phyloP scores from a whole-genome alignment of 345 rosid genomes.

The Isatis tinctoria region DNA sequence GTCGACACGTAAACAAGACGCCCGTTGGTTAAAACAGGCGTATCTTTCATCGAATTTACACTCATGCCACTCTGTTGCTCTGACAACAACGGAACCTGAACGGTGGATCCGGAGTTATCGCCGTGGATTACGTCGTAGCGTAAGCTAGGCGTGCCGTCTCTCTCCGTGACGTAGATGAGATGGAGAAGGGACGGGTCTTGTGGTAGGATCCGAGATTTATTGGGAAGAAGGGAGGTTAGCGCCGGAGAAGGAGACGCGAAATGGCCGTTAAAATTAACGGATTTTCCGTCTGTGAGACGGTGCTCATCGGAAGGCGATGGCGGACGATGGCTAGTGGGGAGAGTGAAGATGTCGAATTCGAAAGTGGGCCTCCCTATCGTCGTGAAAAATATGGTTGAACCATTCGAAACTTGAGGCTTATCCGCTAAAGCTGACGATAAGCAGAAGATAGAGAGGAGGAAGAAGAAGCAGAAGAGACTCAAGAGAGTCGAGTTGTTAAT shows the following conservation, averaged over 20 bases:
- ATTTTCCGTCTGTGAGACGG: slow-evolving; percentile 59
- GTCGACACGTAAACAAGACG: slow-evolving; percentile 71
- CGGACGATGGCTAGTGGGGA: slow-evolving; percentile 37
- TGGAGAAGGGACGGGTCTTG: slow-evolving; percentile 31
- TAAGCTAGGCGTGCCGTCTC: slow-evolving; percentile 51
- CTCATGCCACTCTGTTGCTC: slow-evolving; percentile 20
- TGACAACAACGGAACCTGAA: slow-evolving; percentile 46
- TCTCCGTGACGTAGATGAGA: slow-evolving; percentile 71
- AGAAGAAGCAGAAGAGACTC: slow-evolving; percentile 3
- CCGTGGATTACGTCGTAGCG: slow-evolving; percentile 47
- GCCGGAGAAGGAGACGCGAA: slow-evolving; percentile 52
- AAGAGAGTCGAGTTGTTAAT: slow-evolving; percentile 11
- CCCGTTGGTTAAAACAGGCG: slow-evolving; percentile 46
- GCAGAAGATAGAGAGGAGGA: slow-evolving; percentile 25
- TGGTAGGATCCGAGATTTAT: slow-evolving; percentile 16
- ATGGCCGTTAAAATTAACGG: slow-evolving; percentile 75
- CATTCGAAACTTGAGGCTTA: slow-evolving; percentile 10
- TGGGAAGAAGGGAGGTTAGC: slow-evolving; percentile 31
- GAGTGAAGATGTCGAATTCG: slow-evolving; percentile 67
- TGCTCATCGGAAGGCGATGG: slow-evolving; percentile 40
- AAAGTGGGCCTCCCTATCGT: slow-evolving; percentile 55
- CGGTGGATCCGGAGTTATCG: slow-evolving; percentile 5
- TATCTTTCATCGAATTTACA: slow-evolving; percentile 64
- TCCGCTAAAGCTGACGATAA: slow-evolving; percentile 20
- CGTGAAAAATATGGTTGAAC: slow-evolving; percentile 54